Evolutionary conservation across 2,329 filamentous ascomycete genomes (phyloP).

Genomic region (Cladosporium sp.): DNA sequence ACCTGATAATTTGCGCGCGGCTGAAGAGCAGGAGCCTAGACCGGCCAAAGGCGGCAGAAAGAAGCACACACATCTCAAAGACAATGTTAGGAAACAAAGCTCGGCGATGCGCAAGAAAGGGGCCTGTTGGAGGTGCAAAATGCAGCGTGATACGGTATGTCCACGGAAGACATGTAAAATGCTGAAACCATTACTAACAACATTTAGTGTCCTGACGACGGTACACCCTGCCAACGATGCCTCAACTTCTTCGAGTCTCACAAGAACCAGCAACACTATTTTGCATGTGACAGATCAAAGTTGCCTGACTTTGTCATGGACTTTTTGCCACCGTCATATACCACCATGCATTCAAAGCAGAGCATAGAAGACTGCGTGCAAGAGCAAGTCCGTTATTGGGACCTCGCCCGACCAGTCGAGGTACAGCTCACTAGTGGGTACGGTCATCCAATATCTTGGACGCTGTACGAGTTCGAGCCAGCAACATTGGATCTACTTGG

Average conservation of each 20-base stretch:
- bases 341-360: slow-evolving; percentile 41
- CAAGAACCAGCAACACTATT: slow-evolving; percentile 36
- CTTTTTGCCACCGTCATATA: slow-evolving; percentile 41
- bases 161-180: slow-evolving; percentile 4
- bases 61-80: slow-evolving; percentile 3
- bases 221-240: slow-evolving; percentile 27
- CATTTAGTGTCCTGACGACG: slow-evolving; percentile 24
- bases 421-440: slow-evolving; percentile 42
- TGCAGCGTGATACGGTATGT: slow-evolving; percentile 44
- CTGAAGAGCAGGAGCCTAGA: neutral
- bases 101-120: slow-evolving; percentile 43
- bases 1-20: no score
- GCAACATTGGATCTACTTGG: slow-evolving; percentile 36
- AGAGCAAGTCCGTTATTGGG: slow-evolving; percentile 33
- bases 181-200: slow-evolving; percentile 30
- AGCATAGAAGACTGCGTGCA: slow-evolving; percentile 38
- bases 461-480: slow-evolving; percentile 45
- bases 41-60: slow-evolving; percentile 4
- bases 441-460: slow-evolving; percentile 40
- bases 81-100: slow-evolving; percentile 32
- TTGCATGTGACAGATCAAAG: slow-evolving; percentile 44
- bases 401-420: slow-evolving; percentile 34
- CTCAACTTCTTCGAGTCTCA: slow-evolving; percentile 29
- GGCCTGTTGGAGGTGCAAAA: slow-evolving; percentile 46
- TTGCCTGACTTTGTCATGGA: slow-evolving; percentile 40